phyloP scores from a whole-genome alignment of 176 grass and related monocot species.

The Echinochloa phyllopogon region DNA sequence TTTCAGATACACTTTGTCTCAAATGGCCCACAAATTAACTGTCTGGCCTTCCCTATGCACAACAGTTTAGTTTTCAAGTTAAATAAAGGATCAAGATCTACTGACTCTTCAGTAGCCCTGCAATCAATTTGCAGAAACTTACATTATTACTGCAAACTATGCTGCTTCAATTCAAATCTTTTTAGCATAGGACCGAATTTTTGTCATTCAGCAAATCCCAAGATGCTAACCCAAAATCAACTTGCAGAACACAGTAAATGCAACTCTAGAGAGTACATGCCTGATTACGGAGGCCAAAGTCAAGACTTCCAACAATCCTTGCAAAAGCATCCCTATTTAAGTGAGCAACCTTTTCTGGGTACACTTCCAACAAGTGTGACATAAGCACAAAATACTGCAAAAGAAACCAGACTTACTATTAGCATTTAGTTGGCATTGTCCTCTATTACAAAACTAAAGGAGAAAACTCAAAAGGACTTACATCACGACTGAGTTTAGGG shows the following conservation, averaged over 20 bases:
- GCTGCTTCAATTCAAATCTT: constrained; percentile 10
- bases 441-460: neutral
- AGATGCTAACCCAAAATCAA: constrained; percentile 31
- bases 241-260: neutral
- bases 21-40: neutral
- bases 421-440: constrained; percentile 41
- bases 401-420: constrained; percentile 34
- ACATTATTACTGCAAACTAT: constrained; percentile 12
- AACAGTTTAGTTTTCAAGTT: neutral
- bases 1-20: neutral
- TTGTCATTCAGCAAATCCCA: neutral
- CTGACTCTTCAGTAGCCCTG: neutral
- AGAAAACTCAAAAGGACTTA: constrained; percentile 50
- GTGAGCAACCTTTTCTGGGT: constrained; percentile 94
- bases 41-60: neutral
- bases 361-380: constrained; percentile 95
- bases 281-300: constrained; percentile 88
- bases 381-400: constrained; percentile 94
- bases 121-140: constrained; percentile 3
- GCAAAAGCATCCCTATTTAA: constrained; percentile 85
- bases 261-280: constrained; percentile 46
- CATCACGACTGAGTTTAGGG: constrained; percentile 95
- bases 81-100: constrained; percentile 16
- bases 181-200: constrained; percentile 2
- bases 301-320: constrained; percentile 79